Conservation (phyloP, 331 rosid species). For the Prunus yedoensis region DNA sequence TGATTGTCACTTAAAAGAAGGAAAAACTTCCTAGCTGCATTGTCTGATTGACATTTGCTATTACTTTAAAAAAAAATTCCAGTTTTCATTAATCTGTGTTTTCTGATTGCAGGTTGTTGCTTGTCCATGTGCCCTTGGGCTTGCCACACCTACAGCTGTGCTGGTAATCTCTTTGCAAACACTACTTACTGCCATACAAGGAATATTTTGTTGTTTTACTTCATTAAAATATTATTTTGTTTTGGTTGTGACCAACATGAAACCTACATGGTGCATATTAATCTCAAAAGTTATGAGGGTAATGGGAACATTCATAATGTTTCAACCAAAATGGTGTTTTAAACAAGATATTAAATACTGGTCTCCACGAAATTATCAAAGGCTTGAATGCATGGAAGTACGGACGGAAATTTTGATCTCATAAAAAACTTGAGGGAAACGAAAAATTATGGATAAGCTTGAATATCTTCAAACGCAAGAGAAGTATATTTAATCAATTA, state of each 20-base stretch:
- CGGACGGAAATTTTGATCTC: no score
- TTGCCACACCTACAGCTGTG: conserved; percentile 98
- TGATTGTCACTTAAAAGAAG: no score
- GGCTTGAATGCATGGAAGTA: no score
- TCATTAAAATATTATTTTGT: not conserved
- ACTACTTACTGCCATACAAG: not conserved
- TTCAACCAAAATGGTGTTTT: not conserved
- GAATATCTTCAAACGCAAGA: no score
- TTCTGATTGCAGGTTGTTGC: conserved; percentile 78
- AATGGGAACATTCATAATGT: not conserved
- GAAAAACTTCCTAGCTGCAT: no score
- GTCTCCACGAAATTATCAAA: not conserved
- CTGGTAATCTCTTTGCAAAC: conserved; percentile 59
- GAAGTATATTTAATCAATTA: no score
- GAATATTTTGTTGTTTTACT: not conserved
- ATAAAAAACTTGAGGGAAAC: no score
- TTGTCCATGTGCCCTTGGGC: conserved; percentile 99
- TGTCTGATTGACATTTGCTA: not conserved
- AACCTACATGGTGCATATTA: not conserved
- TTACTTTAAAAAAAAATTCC: not conserved
- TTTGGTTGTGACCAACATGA: not conserved
- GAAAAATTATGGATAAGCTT: no score
- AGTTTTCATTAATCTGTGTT: conserved; percentile 18
- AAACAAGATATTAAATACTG: not conserved
- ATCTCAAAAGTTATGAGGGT: not conserved